Evolutionary conservation across 2,329 filamentous ascomycete genomes (phyloP), one percentile per base, ranked within the genome.

Genomic region (Xylaria polymorpha): DNA sequence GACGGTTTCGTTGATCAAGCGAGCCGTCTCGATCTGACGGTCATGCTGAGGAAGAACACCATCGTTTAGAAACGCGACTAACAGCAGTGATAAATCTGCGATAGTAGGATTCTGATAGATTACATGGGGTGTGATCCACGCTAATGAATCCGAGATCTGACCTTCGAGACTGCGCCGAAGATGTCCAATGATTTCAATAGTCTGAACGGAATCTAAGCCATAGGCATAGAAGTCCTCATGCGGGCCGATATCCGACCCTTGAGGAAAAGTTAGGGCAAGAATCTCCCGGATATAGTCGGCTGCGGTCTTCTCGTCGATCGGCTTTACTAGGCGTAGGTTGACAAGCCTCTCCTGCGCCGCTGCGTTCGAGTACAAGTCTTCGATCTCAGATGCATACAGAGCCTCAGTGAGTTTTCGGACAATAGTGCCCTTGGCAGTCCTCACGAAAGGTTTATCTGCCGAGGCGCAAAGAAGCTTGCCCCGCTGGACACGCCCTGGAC

Each of bases 151-250:
- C 15, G 50, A 57, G 32, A 25, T 57, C 12, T 41, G 12, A 7
- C 18, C 12, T 12, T 18, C 4, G 15, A 67, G 65, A 18, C 25
- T 46, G 12, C 29, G 60, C 37, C 32, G 53, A 10, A 67, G 20
- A 15, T 55, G 37, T 3, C 14, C 3, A 3, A 59, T 20, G n/a
- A 63, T 39, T n/a, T 48, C 51, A 10, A 63, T 32, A 1, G 55
- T 67, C 35, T 43, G 37, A 4, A 59, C 39, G 1, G 65, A 67
- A 35, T 67, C 65, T 7, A 67, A 25, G n/a, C 65, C 65, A 8
- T 55, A 37, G 18, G 65, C 18, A 20, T 44, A 63, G 51, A 67
- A 63, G 22, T 67, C 65, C 18, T 74, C 70, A 14, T 69, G 44
- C n/a, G 12, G 39, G 39, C 12, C 39, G 44, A 46, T 46, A 46